Conservation (phyloP, 2,329 filamentous ascomycete genomes). For the Aspergillus viridinutans region DNA sequence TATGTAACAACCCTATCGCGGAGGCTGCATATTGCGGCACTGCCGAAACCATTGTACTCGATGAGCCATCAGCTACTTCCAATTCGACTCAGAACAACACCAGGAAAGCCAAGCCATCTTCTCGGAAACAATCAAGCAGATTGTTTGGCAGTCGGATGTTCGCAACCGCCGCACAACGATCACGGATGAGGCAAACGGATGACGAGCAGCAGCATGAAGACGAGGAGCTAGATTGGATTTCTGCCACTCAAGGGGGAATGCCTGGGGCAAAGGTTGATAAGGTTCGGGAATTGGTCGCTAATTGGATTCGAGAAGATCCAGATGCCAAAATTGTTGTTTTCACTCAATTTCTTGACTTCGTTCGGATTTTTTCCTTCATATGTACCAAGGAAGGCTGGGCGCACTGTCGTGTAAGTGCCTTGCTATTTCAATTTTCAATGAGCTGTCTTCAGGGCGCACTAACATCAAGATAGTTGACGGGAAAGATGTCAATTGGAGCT, state of each 20-base stretch:
- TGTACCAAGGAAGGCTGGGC: conserved; percentile 50
- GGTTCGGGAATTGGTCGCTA: conserved; percentile 31
- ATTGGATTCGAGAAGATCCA: conserved; percentile 42
- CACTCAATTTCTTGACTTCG: conserved; percentile 54
- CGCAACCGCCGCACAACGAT: not conserved
- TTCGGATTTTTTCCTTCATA: conserved; percentile 48
- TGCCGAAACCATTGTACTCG: conserved; percentile 3
- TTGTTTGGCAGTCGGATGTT: not conserved
- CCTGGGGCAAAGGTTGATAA: conserved; percentile 40
- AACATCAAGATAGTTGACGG: conserved; percentile 38
- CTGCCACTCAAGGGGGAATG: conserved; percentile 19
- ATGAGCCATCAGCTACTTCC: not conserved
- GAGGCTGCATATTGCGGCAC: conserved; percentile 10
- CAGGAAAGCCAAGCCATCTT: not conserved
- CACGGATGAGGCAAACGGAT: conserved; percentile 1
- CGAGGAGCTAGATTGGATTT: conserved; percentile 26
- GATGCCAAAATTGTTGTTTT: conserved; percentile 57
- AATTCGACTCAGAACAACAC: not conserved
- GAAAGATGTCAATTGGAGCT: conserved; percentile 42
- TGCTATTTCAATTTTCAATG: not conserved
- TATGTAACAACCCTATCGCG: conserved; percentile 10
- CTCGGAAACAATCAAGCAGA: not conserved
- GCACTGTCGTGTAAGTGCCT: conserved; percentile 16
- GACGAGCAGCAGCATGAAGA: conserved; percentile 19
- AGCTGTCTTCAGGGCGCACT: not conserved